These are phyloP conservation scores for Dactylellina leptospora DNA, from an alignment of 2,329 filamentous ascomycete genomes.

Conservation along the genomic window DNA sequence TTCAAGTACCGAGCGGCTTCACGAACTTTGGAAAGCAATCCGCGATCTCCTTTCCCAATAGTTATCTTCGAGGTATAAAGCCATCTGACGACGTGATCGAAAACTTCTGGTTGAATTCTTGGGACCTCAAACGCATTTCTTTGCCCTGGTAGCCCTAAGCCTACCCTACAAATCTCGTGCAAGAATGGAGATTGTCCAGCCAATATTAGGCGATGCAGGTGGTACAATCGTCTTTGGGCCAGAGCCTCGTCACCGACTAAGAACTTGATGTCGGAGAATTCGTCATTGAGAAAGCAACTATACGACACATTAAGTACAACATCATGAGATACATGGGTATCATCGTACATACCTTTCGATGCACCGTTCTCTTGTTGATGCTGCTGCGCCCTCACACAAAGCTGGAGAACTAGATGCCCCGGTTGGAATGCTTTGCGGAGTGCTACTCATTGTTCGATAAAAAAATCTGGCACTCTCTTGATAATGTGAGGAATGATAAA, in stretches of 20 bases:
- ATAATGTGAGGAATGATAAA: too few species aligned
- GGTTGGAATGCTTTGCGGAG: too few species aligned
- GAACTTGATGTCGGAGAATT: slow-evolving; percentile 31
- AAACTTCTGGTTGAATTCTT: slow-evolving; percentile 16
- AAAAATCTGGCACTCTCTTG: too few species aligned
- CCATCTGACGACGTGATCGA: slow-evolving; percentile 44
- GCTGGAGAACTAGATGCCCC: too few species aligned
- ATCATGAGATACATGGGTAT: background rate
- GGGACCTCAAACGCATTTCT: slow-evolving; percentile 14
- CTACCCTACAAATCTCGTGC: slow-evolving; percentile 9
- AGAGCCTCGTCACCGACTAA: background rate
- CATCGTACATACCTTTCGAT: slow-evolving; percentile 30
- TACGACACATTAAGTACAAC: background rate
- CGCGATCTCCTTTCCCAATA: slow-evolving; percentile 1
- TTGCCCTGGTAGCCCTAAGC: background rate
- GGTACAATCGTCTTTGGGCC: background rate
- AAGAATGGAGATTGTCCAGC: slow-evolving; percentile 23
- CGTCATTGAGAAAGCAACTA: slow-evolving; percentile 20
- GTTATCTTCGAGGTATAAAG: slow-evolving; percentile 23
- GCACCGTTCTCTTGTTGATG: slow-evolving; percentile 25
- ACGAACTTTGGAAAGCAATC: slow-evolving; percentile 11
- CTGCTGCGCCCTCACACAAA: too few species aligned
- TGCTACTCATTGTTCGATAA: too few species aligned
- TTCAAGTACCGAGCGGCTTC: slow-evolving; percentile 15
- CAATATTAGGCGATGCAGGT: slow-evolving; percentile 26